Evolutionary conservation across 352 stramenopile species (phyloP).

Genomic region (Pythium folliculosum): DNA sequence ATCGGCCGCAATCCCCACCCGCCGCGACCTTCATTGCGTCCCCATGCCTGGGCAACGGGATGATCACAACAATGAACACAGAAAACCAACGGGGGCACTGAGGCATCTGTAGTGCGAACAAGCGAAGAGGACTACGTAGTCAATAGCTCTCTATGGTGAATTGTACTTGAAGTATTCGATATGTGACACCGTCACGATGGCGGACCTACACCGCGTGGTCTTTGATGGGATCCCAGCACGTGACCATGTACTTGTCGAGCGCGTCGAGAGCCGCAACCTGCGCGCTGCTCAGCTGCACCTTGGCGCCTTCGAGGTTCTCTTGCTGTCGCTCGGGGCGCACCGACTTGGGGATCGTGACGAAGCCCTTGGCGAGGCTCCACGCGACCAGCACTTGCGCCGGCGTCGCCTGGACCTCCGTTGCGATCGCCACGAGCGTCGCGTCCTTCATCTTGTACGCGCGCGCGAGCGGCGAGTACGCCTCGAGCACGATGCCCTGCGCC

Average conservation of each 20-base stretch:
- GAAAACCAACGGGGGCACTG: too few relatives aligned
- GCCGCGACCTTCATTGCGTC: not conserved
- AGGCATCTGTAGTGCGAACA: too few relatives aligned
- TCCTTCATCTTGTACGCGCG: conserved; percentile 40
- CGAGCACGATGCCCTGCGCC: conserved; percentile 41
- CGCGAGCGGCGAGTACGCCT: conserved; percentile 62
- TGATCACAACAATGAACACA: not conserved
- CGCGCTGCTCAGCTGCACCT: conserved; percentile 34
- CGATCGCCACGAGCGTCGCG: conserved; percentile 35
- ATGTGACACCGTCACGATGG: too few relatives aligned
- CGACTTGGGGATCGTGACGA: conserved; percentile 67
- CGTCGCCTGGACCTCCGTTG: conserved; percentile 32
- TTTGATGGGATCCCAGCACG: conserved; percentile 54
- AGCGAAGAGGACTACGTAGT: too few relatives aligned
- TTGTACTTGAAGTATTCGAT: too few relatives aligned
- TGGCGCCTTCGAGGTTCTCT: conserved; percentile 47
- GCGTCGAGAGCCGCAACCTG: conserved; percentile 42
- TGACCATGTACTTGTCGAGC: conserved; percentile 47
- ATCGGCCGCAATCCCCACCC: not conserved
- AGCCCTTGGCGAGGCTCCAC: conserved; percentile 58
- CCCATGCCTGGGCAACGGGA: not conserved
- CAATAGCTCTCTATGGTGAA: too few relatives aligned
- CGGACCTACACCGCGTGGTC: conserved; percentile 19
- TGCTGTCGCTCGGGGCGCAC: conserved; percentile 43
- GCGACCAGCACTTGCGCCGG: conserved; percentile 60